These are phyloP conservation scores for Purshia tridentata DNA, from an alignment of 306 rosid genomes.

Conservation along the genomic window DNA sequence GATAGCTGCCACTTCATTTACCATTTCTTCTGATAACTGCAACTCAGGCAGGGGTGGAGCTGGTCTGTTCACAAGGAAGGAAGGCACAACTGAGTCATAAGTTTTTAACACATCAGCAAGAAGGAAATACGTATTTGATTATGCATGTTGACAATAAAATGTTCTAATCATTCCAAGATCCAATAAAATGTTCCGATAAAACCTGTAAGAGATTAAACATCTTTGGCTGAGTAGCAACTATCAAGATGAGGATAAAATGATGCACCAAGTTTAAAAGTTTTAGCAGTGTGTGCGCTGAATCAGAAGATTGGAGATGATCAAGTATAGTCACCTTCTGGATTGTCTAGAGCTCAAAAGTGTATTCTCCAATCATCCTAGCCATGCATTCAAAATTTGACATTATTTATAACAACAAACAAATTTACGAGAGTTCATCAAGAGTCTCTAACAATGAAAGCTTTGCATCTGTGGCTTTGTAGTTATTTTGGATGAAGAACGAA, in stretches of 20 bases:
- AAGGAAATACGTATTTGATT: no score
- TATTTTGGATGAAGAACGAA: not conserved
- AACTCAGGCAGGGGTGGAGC: slow-evolving; percentile 90
- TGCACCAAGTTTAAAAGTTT: not conserved
- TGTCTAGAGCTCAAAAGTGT: slow-evolving; percentile 15
- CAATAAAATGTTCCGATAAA: not conserved
- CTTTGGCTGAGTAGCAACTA: not conserved
- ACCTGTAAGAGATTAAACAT: not conserved
- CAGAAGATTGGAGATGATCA: not conserved
- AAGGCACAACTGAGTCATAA: not conserved
- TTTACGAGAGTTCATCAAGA: not conserved
- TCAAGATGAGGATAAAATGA: no score
- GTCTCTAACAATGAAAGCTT: no score
- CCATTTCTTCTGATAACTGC: slow-evolving; percentile 81
- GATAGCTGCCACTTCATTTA: slow-evolving; percentile 56
- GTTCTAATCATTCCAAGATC: not conserved
- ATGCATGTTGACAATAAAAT: not conserved
- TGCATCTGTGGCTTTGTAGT: not conserved
- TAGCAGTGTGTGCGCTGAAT: not conserved
- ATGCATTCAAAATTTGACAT: not conserved
- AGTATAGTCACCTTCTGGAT: not conserved
- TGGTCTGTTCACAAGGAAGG: slow-evolving; percentile 60
- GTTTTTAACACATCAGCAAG: not conserved
- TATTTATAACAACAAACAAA: not conserved
- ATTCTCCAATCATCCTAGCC: slow-evolving; percentile 3